A percentile compares a stretch with the other conserved stretches of the same genome.
Conservation (phyloP, 2,329 filamentous ascomycete species). For the Xylaria multiplex region DNA sequence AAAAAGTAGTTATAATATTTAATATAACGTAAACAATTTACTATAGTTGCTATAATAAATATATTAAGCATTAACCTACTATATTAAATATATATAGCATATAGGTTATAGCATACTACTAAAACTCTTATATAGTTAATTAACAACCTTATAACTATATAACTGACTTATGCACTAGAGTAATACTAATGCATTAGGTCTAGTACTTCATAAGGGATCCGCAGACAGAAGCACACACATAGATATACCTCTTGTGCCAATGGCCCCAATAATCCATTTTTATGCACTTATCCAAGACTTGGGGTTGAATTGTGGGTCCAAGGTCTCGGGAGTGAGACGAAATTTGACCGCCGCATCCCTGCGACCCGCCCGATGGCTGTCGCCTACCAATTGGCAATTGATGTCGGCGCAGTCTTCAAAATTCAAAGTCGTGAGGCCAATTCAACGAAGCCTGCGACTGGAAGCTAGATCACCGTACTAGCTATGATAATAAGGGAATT, state of each 20-base stretch:
- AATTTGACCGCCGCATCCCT: constrained; percentile 21
- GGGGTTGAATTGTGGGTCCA: background rate
- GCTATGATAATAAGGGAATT: constrained; percentile 50
- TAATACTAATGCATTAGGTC: too few relatives aligned
- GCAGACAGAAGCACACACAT: too few relatives aligned
- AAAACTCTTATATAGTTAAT: too few relatives aligned
- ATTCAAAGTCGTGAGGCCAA: constrained; percentile 31
- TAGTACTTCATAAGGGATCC: too few relatives aligned
- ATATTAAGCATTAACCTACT: too few relatives aligned
- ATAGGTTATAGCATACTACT: too few relatives aligned
- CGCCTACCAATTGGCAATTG: constrained; percentile 20
- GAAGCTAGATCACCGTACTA: constrained; percentile 17
- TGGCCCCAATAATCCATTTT: background rate
- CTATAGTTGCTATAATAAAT: too few relatives aligned
- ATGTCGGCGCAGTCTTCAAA: constrained; percentile 34
- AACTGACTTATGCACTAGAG: too few relatives aligned
- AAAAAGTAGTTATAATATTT: too few relatives aligned
- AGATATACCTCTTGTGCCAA: background rate
- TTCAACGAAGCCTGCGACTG: constrained; percentile 19
- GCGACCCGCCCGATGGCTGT: background rate
- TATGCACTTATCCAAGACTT: background rate
- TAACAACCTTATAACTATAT: too few relatives aligned
- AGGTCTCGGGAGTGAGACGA: constrained; percentile 13
- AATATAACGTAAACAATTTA: too few relatives aligned
- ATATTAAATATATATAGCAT: too few relatives aligned